phyloP scores from a whole-genome alignment of 305 asterid genomes.

The Solanum chacoense region DNA sequence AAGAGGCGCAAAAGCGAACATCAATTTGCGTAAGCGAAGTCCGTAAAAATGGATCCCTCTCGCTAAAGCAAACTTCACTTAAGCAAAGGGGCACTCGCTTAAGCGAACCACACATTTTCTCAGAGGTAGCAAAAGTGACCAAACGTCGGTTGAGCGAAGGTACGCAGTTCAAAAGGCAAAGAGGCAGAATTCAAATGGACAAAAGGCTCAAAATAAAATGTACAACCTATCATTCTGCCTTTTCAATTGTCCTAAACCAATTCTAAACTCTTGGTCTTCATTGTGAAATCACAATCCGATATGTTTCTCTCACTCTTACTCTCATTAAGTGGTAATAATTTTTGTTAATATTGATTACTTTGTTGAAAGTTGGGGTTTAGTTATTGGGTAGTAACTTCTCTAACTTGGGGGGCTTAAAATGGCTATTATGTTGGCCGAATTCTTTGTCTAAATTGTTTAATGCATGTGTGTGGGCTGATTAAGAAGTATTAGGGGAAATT shows the following conservation, averaged over 20 bases:
- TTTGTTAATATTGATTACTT: neutral
- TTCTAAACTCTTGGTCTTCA: neutral
- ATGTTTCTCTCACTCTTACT: neutral
- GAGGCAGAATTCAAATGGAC: neutral
- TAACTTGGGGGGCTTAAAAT: neutral
- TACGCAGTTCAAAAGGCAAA: neutral
- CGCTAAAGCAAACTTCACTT: neutral
- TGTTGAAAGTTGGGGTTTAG: neutral
- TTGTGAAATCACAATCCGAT: neutral
- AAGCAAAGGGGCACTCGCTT: neutral
- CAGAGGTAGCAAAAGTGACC: neutral
- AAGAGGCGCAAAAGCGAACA: too few relatives aligned
- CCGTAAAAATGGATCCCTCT: neutral
- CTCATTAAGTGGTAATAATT: neutral
- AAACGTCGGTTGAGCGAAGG: neutral
- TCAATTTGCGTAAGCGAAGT: neutral
- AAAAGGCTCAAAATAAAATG: neutral
- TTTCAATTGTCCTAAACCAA: neutral
- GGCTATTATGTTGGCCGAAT: neutral
- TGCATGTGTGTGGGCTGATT: neutral
- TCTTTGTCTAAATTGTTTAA: neutral
- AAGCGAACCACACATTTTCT: neutral
- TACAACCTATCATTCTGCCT: neutral
- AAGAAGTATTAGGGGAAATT: neutral
- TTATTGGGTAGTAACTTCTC: neutral